Conservation (phyloP, 2,329 filamentous ascomycete species). For the Epicoccum sorghinum region DNA sequence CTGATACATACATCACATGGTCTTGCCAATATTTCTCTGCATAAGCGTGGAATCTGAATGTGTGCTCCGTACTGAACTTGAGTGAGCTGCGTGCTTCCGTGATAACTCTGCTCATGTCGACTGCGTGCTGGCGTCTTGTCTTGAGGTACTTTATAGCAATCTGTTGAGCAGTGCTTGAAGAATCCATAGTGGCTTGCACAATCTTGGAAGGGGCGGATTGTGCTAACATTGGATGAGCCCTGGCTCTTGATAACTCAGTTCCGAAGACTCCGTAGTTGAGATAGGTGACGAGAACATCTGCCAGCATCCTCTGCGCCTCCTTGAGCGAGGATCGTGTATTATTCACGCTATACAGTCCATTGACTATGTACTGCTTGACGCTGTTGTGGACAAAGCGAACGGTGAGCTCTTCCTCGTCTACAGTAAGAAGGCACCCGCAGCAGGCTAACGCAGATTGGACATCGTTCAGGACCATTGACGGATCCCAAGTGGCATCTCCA, state of each 20-base stretch:
- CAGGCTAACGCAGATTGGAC: constrained; percentile 23
- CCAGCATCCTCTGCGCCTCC: constrained; percentile 18
- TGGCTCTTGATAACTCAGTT: constrained; percentile 19
- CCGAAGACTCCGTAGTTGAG: constrained; percentile 28
- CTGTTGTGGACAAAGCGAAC: constrained; percentile 30
- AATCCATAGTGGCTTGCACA: too few relatives aligned
- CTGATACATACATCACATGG: constrained; percentile 16
- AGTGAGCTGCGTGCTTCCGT: constrained; percentile 5
- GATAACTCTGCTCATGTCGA: constrained; percentile 21
- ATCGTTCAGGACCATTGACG: constrained; percentile 23
- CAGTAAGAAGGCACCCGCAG: constrained; percentile 31
- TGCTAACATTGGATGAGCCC: neutral
- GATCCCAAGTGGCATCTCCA: constrained; percentile 31
- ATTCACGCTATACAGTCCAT: neutral
- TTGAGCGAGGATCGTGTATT: neutral
- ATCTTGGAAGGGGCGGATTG: neutral
- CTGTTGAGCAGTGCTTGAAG: neutral
- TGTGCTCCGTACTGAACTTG: neutral
- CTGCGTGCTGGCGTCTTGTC: constrained; percentile 13
- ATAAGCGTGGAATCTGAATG: constrained; percentile 20
- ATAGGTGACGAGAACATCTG: constrained; percentile 30
- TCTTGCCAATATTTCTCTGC: constrained; percentile 21
- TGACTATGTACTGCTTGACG: constrained; percentile 26
- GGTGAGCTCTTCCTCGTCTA: constrained; percentile 34
- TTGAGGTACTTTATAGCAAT: constrained; percentile 15